Evolutionary conservation across 2,329 filamentous ascomycete species (phyloP).

Genomic region (Cadophora gregata): DNA sequence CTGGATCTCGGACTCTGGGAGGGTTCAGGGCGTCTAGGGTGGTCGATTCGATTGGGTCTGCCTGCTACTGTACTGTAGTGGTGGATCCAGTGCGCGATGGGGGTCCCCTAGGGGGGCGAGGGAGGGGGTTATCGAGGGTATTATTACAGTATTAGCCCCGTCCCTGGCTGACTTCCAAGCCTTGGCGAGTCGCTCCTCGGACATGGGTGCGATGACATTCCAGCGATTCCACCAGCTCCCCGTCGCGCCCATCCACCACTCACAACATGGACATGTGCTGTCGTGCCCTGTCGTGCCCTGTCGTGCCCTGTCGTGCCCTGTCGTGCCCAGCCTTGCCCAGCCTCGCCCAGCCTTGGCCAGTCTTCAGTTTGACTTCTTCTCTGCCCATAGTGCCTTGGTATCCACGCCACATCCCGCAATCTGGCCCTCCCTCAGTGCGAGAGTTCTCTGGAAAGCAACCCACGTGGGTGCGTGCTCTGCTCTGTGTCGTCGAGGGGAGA

Average conservation of each 20-base stretch:
- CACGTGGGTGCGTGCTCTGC: slow-evolving; percentile 5
- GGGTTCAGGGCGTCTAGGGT: too few species aligned
- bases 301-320: not conserved
- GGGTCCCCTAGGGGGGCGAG: too few species aligned
- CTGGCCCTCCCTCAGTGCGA: not conserved
- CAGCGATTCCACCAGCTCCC: not conserved
- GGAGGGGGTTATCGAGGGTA: too few species aligned
- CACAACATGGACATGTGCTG: not conserved
- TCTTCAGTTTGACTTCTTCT: not conserved
- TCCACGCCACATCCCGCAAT: slow-evolving; percentile 5
- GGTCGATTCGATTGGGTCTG: too few species aligned
- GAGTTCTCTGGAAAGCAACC: not conserved
- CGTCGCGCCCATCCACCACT: too few species aligned
- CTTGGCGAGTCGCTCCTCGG: not conserved
- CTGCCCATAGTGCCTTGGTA: not conserved
- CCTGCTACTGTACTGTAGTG: too few species aligned
- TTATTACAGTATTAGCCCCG: not conserved
- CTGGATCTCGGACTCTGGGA: too few species aligned
- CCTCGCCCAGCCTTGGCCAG: not conserved
- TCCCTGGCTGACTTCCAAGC: not conserved
- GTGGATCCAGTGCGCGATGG: too few species aligned
- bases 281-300: not conserved
- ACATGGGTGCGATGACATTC: too few species aligned
- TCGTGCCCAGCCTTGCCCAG: not conserved
- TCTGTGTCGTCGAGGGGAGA: not conserved